These are phyloP conservation scores for Ceratobasidium sp. DNA, from an alignment of 1,284 basidiomycete species.

Conservation along the genomic window DNA sequence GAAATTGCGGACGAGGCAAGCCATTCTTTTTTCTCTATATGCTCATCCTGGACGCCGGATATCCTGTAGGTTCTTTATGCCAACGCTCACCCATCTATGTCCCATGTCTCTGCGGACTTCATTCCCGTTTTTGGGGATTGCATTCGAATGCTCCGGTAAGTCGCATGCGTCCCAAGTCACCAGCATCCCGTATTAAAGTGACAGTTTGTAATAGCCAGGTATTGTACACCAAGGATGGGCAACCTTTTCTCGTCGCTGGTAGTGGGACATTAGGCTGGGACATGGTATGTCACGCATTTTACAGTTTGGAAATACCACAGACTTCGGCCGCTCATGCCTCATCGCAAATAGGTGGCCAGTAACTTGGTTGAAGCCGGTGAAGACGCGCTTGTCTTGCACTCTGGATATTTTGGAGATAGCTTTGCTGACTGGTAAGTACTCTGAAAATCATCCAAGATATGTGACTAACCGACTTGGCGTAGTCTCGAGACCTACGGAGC, in stretches of 20 bases:
- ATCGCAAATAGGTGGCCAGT: slow-evolving; percentile 63
- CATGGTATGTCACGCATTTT: slow-evolving; percentile 40
- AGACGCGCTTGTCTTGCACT: slow-evolving; percentile 56
- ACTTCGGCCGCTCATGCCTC: slow-evolving; percentile 29
- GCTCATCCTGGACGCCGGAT: not conserved
- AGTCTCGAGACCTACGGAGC: slow-evolving; percentile 91
- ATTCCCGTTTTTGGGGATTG: slow-evolving; percentile 89
- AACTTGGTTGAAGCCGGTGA: slow-evolving; percentile 69
- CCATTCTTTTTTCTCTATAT: slow-evolving; percentile 24
- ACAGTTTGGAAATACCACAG: slow-evolving; percentile 12
- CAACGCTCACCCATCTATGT: slow-evolving; percentile 86
- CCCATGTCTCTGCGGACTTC: slow-evolving; percentile 92
- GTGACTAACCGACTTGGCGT: slow-evolving; percentile 40
- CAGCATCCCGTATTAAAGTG: slow-evolving; percentile 18
- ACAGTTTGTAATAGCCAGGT: slow-evolving; percentile 60
- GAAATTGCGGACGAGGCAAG: slow-evolving; percentile 79
- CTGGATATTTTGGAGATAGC: slow-evolving; percentile 89
- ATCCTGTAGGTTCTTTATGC: slow-evolving; percentile 66
- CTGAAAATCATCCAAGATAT: not conserved
- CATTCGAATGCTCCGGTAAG: slow-evolving; percentile 81
- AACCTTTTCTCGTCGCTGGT: slow-evolving; percentile 91
- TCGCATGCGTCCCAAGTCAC: slow-evolving; percentile 37
- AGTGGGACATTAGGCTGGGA: slow-evolving; percentile 95
- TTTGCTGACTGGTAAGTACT: slow-evolving; percentile 76
- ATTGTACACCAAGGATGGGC: slow-evolving; percentile 74